Evolutionary conservation across 805 yeast species (phyloP), one percentile per base, ranked within the genome.

Genomic region (Sungouiella thailandica): DNA sequence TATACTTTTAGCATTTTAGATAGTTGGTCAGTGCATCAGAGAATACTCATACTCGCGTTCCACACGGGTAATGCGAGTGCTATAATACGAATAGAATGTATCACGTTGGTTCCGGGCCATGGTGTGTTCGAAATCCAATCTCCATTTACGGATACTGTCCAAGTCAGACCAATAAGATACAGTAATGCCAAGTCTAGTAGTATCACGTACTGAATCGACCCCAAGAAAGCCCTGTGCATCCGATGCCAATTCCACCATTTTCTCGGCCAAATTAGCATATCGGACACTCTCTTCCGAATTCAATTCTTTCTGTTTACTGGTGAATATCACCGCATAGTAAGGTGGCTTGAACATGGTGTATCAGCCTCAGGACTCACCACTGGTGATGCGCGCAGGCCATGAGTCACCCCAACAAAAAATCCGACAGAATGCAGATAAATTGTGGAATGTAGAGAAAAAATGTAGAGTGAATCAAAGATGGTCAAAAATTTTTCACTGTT

Each of bases 321-420:
- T 26, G 26, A 47, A 47, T 1, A 41, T 33, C n/a, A 46, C 52
- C 14, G 38, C 36, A 25, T 47, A 47, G 27, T 47, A 47, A 1
- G 50, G 50, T 23, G n/a, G 6, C 11, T 9, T 6, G 7, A 23
- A 23, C n/a, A n/a, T n/a, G n/a, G n/a, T n/a, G n/a, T n/a, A n/a
- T n/a, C n/a, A n/a, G n/a, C n/a, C n/a, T n/a, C n/a, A n/a, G n/a
- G n/a, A n/a, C n/a, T n/a, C n/a, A n/a, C n/a, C n/a, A n/a, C n/a
- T n/a, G n/a, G n/a, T n/a, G n/a, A n/a, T n/a, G n/a, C n/a, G n/a
- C n/a, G n/a, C n/a, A n/a, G n/a, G n/a, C n/a, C n/a, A n/a, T n/a
- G n/a, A n/a, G n/a, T n/a, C n/a, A n/a, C n/a, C n/a, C n/a, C n/a
- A n/a, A n/a, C n/a, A n/a, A n/a, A n/a, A n/a, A n/a, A n/a, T n/a